Conservation (phyloP, 176 grass and related monocot genomes). For the Thinopyrum elongatum region DNA sequence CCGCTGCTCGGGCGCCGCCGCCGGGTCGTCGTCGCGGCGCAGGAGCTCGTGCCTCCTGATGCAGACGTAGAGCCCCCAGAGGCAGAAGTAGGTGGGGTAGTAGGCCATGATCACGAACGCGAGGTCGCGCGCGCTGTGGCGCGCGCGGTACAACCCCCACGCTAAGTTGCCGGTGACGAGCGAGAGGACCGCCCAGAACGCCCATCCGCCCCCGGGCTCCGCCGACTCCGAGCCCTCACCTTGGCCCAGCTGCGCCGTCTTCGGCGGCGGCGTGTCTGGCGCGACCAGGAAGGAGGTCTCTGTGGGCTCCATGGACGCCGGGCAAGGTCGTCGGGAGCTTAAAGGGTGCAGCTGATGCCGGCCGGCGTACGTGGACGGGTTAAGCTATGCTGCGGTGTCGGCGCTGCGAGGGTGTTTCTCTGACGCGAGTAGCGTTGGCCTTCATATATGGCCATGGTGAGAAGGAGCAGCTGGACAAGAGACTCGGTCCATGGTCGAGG, state of each 20-base stretch:
- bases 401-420: not conserved
- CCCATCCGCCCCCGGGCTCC: not conserved
- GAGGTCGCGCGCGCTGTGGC: not conserved
- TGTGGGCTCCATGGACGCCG: not conserved
- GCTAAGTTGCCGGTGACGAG: not conserved
- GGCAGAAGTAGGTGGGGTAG: not conserved
- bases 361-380: not conserved
- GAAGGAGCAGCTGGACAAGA: not conserved
- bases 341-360: not conserved
- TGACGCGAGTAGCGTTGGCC: not conserved
- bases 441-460: not conserved
- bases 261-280: not conserved
- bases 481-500: not conserved
- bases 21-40: not conserved
- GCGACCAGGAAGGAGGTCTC: not conserved
- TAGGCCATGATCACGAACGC: not conserved
- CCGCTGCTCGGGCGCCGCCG: not conserved
- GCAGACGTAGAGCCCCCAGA: not conserved
- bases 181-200: not conserved
- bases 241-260: not conserved
- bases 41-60: not conserved
- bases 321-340: not conserved
- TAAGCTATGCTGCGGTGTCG: not conserved
- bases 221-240: too few species aligned
- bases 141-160: not conserved